Conservation (phyloP, 257 asterid genomes). For the Mitragyna speciosa region DNA sequence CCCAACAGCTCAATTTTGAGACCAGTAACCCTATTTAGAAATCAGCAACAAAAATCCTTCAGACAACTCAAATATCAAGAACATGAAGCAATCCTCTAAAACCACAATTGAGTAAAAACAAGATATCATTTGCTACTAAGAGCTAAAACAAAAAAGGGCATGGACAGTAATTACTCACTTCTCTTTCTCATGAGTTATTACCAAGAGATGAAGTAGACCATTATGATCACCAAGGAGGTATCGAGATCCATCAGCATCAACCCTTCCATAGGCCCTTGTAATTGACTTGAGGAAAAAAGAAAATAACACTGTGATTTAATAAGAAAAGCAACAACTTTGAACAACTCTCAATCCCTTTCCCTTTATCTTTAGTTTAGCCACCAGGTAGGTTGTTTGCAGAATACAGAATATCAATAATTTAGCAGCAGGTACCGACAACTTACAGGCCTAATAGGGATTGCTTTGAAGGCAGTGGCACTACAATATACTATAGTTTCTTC, state of each 20-base stretch:
- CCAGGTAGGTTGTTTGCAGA: constrained; percentile 17
- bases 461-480: constrained; percentile 82
- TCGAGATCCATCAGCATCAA: constrained; percentile 91
- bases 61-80: background rate
- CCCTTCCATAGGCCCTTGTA: constrained; percentile 86
- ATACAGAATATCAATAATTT: constrained; percentile 5
- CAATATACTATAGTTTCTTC: constrained; percentile 92
- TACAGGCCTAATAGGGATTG: constrained; percentile 87
- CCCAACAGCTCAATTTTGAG: constrained; percentile 90
- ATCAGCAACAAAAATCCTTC: background rate
- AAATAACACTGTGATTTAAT: background rate
- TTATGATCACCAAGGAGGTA: constrained; percentile 86
- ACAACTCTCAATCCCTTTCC: background rate
- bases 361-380: background rate
- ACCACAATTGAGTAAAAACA: background rate
- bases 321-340: background rate
- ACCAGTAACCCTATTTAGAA: constrained; percentile 65
- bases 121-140: background rate
- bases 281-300: constrained; percentile 43
- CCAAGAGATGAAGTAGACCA: constrained; percentile 81
- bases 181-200: constrained; percentile 86
- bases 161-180: constrained; percentile 50
- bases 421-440: constrained; percentile 32
- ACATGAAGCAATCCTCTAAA: background rate
- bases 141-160: background rate